Evolutionary conservation across 208 protist species (phyloP).

Genomic region (Tritrichomonas foetus): DNA sequence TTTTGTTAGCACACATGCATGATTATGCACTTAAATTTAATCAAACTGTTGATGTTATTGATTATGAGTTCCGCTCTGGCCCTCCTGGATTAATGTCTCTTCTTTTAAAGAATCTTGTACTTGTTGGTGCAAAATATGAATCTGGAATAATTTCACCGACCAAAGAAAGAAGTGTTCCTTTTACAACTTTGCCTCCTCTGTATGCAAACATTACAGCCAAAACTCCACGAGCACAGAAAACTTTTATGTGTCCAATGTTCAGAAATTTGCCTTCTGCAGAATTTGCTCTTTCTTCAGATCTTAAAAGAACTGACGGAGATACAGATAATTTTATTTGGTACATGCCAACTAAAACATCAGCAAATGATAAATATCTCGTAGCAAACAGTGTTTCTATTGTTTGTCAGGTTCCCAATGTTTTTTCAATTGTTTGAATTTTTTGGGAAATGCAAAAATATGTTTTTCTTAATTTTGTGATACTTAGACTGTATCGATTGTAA

Average conservation of each 20-base stretch:
- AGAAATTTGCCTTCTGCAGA: not conserved
- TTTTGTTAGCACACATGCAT: too few relatives aligned
- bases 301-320: not conserved
- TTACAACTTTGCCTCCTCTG: not conserved
- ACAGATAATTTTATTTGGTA: not conserved
- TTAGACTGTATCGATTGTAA: too few relatives aligned
- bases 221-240: not conserved
- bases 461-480: too few relatives aligned
- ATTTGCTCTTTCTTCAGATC: not conserved
- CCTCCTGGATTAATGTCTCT: too few relatives aligned
- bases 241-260: not conserved
- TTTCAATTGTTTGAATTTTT: too few relatives aligned
- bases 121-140: too few relatives aligned
- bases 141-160: too few relatives aligned
- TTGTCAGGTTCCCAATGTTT: not conserved
- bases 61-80: too few relatives aligned
- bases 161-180: not conserved
- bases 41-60: too few relatives aligned
- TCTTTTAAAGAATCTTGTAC: too few relatives aligned
- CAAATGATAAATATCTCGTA: not conserved
- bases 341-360: not conserved
- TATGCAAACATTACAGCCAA: not conserved
- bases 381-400: not conserved
- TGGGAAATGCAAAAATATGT: too few relatives aligned
- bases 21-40: too few relatives aligned